Conservation (phyloP, 2,329 filamentous ascomycete genomes). For the Epichloe sylvatica region DNA sequence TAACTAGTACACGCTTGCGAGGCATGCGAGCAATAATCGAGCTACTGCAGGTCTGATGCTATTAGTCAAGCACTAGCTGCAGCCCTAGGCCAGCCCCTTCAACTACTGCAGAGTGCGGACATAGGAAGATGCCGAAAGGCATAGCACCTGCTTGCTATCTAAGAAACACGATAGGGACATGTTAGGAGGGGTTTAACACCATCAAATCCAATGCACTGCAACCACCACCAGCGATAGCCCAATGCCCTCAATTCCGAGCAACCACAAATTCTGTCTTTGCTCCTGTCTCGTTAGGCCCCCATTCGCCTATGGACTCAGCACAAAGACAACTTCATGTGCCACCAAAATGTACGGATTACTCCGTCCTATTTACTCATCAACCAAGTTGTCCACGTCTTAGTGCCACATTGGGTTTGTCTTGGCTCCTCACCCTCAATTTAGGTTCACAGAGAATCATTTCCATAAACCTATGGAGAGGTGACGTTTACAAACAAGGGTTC, state of each 20-base stretch:
- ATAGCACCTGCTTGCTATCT: background rate
- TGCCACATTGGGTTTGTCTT: too few species aligned
- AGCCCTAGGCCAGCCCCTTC: background rate
- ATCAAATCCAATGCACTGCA: background rate
- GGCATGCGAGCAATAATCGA: background rate
- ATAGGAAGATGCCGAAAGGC: background rate
- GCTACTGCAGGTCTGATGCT: background rate
- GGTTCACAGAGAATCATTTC: too few species aligned
- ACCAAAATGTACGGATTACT: too few species aligned
- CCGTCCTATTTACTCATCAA: background rate
- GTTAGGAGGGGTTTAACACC: background rate
- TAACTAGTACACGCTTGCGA: background rate
- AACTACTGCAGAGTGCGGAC: background rate
- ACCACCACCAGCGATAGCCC: background rate
- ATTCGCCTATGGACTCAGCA: background rate
- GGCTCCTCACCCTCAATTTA: too few species aligned
- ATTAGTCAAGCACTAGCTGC: background rate
- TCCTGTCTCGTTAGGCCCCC: background rate
- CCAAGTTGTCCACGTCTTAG: too few species aligned
- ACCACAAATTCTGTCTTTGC: background rate
- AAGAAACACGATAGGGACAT: background rate
- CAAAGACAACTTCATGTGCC: too few species aligned
- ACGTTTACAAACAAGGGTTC: background rate
- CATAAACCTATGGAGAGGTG: background rate
- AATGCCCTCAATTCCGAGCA: background rate